Evolutionary conservation across 495 filamentous ascomycete species (phyloP).

Genomic region (Tuber indicum): DNA sequence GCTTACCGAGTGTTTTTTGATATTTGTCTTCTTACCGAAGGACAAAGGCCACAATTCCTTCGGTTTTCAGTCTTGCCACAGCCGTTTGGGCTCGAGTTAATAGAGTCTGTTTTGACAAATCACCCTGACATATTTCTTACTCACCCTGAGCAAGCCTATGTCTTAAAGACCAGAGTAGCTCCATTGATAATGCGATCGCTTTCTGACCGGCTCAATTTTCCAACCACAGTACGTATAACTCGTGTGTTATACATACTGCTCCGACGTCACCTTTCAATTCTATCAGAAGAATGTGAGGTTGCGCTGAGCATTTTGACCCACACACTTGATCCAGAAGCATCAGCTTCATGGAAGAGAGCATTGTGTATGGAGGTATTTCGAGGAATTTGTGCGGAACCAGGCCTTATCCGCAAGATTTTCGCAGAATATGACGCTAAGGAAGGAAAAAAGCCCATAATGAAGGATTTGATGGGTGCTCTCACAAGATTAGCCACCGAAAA

Average conservation of each 20-base stretch:
- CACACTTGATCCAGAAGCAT: constrained; percentile 75
- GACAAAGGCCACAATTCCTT: constrained; percentile 71
- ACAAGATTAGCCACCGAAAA: constrained; percentile 87
- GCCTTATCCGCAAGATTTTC: constrained; percentile 72
- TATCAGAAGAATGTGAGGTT: constrained; percentile 75
- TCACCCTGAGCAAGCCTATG: constrained; percentile 73
- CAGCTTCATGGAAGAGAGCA: constrained; percentile 72
- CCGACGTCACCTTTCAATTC: constrained; percentile 63
- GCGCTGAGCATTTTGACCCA: constrained; percentile 78
- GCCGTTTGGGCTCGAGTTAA: constrained; percentile 78
- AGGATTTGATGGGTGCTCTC: constrained; percentile 72
- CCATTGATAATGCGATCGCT: constrained; percentile 72
- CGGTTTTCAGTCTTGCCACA: constrained; percentile 67
- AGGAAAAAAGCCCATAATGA: constrained; percentile 66
- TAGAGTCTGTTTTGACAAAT: constrained; percentile 80
- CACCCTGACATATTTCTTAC: constrained; percentile 70
- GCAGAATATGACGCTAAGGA: constrained; percentile 67
- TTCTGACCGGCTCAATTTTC: constrained; percentile 71
- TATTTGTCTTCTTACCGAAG: constrained; percentile 79
- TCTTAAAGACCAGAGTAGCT: constrained; percentile 72
- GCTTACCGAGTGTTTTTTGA: constrained; percentile 86
- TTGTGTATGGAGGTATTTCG: constrained; percentile 87
- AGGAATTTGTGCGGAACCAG: constrained; percentile 71
- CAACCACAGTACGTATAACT: constrained; percentile 72
- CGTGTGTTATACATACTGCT: constrained; percentile 75